Base-by-base conservation (phyloP, 176 grass and related monocot species). In the Oryza glaberrima region DNA sequence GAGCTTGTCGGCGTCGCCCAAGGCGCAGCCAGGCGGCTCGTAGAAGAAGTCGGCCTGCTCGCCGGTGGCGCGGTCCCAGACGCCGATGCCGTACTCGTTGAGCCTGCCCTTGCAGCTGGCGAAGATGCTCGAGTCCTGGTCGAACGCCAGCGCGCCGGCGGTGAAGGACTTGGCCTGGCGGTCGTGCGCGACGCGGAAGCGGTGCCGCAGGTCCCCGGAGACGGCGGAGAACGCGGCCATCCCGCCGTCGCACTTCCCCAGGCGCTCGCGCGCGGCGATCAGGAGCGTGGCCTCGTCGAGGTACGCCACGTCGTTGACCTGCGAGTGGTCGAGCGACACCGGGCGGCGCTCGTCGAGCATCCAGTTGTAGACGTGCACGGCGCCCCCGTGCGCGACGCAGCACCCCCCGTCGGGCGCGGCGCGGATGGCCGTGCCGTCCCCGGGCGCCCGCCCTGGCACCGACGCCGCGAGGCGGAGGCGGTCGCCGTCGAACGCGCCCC, bases 1-100 rank as follows among this genome's bases (percentile, higher is more conserved):
- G 19, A 98, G 93, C 90, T 87, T 95, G 81, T 98, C 96, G 11
- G 96, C 96, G 63, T 98, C 96, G 84, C 93, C 96, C 15, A 98
- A 45, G 1, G 84, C 87, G 78, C 84, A 89, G 6, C 88, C 93
- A 6, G 88, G 89, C 2, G 47, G 78, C 81, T 98, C 93, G 80
- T 98, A 98, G 86, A 98, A 98, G 90, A 98, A 98, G 85, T 94
- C 89, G 1, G 78, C 41, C 85, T 98, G 96, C 13, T 94, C 87
- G 44, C 96, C 96, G 1, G 91, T 94, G 89, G 56, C 75, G 38
- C 82, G 81, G 67, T 98, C 96, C 96, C 93, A 98, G 54, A 98
- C 86, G 41, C 93, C 93, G 69, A 95, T 75, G 45, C 96, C 96
- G 63, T 98, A 89, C 96, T 98, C 96, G 77, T 98, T 98, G 65